These are phyloP conservation scores for Rhizomucor pusillus DNA, from an alignment of 371 early-diverging fungal genomes.

Conservation along the genomic window DNA sequence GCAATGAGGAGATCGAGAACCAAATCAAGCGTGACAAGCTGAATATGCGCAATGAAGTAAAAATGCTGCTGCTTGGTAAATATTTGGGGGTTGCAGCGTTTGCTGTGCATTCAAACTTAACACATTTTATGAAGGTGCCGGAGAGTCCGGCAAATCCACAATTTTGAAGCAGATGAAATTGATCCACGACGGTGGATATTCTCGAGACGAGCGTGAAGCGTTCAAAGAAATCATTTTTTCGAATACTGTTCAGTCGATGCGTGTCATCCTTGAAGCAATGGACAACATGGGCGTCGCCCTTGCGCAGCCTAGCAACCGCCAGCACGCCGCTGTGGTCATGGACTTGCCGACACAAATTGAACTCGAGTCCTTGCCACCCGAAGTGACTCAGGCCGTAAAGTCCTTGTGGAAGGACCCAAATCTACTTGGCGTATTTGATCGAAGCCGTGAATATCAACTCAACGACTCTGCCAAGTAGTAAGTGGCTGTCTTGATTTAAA, in stretches of 20 bases:
- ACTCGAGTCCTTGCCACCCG: conserved; percentile 68
- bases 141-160: conserved; percentile 97
- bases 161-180: conserved; percentile 97
- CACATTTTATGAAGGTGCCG: conserved; percentile 67
- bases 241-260: conserved; percentile 94
- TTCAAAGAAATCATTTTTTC: conserved; percentile 94
- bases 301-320: conserved; percentile 58
- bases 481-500: too few relatives aligned
- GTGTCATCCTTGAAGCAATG: conserved; percentile 94
- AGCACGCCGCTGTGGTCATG: conserved; percentile 64
- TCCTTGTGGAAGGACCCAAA: conserved; percentile 80
- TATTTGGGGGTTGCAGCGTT: neutral
- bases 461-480: conserved; percentile 85
- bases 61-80: conserved; percentile 89
- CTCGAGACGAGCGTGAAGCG: conserved; percentile 79
- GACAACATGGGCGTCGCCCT: conserved; percentile 71
- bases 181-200: conserved; percentile 92
- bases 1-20: conserved; percentile 86
- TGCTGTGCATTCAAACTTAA: neutral
- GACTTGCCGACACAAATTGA: conserved; percentile 81
- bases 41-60: conserved; percentile 82
- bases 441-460: conserved; percentile 86
- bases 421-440: conserved; percentile 69
- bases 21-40: conserved; percentile 77
- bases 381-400: conserved; percentile 73